A percentile compares a stretch with the other conserved stretches of the same genome.
phyloP scores from a whole-genome alignment of 169 alveolate genomes.

The Cryptosporidium baileyi region DNA sequence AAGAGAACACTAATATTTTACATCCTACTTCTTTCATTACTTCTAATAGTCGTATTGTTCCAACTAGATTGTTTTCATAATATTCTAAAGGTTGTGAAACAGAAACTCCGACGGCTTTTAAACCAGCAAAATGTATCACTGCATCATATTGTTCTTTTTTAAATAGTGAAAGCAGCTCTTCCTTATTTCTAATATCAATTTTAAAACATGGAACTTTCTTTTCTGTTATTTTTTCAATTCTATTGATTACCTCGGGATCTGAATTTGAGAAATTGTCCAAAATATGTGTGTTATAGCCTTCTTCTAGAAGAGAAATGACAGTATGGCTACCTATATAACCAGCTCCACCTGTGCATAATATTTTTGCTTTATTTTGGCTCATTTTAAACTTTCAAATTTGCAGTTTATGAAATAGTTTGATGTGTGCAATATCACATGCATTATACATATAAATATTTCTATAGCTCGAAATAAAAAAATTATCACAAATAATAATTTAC shows the following conservation, averaged over 20 bases:
- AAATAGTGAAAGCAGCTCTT: constrained; percentile 76
- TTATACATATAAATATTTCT: not conserved
- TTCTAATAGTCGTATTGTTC: constrained; percentile 83
- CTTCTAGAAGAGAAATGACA: constrained; percentile 84
- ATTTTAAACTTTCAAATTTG: not conserved
- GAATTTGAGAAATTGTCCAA: constrained; percentile 81
- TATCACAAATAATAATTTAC: not conserved
- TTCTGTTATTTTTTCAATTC: constrained; percentile 78
- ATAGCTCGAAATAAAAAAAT: not conserved
- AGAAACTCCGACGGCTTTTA: constrained; percentile 91
- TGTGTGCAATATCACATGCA: not conserved
- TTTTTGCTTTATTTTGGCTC: constrained; percentile 36
- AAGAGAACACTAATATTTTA: constrained; percentile 85
- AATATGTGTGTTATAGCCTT: constrained; percentile 79
- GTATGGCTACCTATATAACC: constrained; percentile 95
- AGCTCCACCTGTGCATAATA: constrained; percentile 90
- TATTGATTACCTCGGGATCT: constrained; percentile 74
- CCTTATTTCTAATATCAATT: constrained; percentile 80
- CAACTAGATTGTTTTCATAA: constrained; percentile 88
- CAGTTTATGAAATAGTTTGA: not conserved
- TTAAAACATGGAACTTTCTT: constrained; percentile 78
- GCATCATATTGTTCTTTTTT: constrained; percentile 68
- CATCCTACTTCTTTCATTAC: constrained; percentile 81
- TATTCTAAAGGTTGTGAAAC: constrained; percentile 87
- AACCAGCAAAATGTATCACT: constrained; percentile 91